A percentile compares a stretch with the other conserved stretches of the same genome.
These are phyloP conservation scores for Hypoxylon sp. DNA, from an alignment of 2,329 filamentous ascomycete species.

Conservation along the genomic window DNA sequence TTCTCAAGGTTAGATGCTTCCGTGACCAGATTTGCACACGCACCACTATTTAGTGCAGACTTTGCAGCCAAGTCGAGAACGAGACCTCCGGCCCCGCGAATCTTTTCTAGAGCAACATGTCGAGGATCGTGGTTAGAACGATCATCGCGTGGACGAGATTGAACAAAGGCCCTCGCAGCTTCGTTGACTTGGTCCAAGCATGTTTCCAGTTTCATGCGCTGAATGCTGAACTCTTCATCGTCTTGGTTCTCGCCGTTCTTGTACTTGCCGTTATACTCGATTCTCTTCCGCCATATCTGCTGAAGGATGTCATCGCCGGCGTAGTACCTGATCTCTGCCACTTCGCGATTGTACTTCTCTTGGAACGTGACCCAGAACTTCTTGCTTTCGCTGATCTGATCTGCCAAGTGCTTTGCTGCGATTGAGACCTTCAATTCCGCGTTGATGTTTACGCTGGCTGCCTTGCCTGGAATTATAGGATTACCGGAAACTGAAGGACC, in stretches of 20 bases:
- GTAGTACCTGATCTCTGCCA: conserved; percentile 46
- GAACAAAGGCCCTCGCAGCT: conserved; percentile 35
- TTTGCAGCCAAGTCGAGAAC: conserved; percentile 44
- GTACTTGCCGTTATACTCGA: conserved; percentile 38
- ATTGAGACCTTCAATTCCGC: conserved; percentile 47
- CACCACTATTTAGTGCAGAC: conserved; percentile 38
- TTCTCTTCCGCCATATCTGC: conserved; percentile 50
- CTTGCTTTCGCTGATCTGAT: conserved; percentile 47
- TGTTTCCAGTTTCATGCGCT: conserved; percentile 47
- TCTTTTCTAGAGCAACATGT: conserved; percentile 46
- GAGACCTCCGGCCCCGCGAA: conserved; percentile 36
- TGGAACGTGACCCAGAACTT: conserved; percentile 45
- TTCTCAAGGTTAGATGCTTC: conserved; percentile 48
- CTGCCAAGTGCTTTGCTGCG: conserved; percentile 46
- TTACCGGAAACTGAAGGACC: neutral
- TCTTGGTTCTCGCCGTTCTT: conserved; percentile 36
- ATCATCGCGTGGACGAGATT: conserved; percentile 18
- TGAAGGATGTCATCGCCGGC: conserved; percentile 42
- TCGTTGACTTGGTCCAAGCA: conserved; percentile 46
- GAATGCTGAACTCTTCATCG: conserved; percentile 42
- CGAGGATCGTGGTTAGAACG: conserved; percentile 41
- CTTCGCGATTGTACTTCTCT: conserved; percentile 45
- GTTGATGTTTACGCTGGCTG: conserved; percentile 26
- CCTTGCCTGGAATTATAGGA: neutral
- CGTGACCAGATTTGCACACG: conserved; percentile 47